These are phyloP conservation scores for Globisporangium carolinianum DNA, from an alignment of 352 stramenopile genomes.

Conservation along the genomic window DNA sequence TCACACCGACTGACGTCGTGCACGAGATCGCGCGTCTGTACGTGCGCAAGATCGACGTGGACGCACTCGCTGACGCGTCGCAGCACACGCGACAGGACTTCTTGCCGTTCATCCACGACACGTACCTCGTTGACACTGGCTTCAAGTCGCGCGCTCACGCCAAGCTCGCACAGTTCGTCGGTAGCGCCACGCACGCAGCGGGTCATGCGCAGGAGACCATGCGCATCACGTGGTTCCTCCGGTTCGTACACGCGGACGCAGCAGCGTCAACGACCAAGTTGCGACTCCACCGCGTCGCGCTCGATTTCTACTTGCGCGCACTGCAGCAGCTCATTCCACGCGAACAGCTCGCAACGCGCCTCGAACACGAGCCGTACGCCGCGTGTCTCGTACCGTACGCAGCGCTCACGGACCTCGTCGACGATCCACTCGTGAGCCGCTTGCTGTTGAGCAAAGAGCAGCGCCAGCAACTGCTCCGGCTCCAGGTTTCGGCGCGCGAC, in stretches of 20 bases:
- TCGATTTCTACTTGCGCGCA: conserved; percentile 50
- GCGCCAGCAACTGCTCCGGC: conserved; percentile 29
- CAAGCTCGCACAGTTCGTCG: conserved; percentile 41
- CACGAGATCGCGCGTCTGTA: conserved; percentile 61
- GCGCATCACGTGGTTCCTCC: conserved; percentile 60
- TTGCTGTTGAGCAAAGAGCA: conserved; percentile 49
- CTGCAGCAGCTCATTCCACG: conserved; percentile 40
- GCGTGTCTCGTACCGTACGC: conserved; percentile 36
- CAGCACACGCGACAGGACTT: conserved; percentile 34
- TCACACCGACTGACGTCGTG: conserved; percentile 27
- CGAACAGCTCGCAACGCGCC: conserved; percentile 26
- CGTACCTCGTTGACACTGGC: conserved; percentile 58
- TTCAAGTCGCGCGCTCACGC: conserved; percentile 51
- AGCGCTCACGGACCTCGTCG: conserved; percentile 31
- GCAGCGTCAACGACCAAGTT: conserved; percentile 4
- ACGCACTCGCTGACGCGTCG: conserved; percentile 27
- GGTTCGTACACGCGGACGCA: conserved; percentile 30
- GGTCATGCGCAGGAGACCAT: conserved; percentile 36
- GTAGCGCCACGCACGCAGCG: conserved; percentile 27
- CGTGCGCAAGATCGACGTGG: conserved; percentile 40
- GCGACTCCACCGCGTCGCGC: conserved; percentile 28
- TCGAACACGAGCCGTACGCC: conserved; percentile 42
- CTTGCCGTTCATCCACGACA: conserved; percentile 43
- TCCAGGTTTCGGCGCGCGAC: conserved; percentile 11
- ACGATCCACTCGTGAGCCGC: conserved; percentile 34